Base-by-base conservation (phyloP, 2,329 filamentous ascomycete species). In the Decorospora gaudefroyi region DNA sequence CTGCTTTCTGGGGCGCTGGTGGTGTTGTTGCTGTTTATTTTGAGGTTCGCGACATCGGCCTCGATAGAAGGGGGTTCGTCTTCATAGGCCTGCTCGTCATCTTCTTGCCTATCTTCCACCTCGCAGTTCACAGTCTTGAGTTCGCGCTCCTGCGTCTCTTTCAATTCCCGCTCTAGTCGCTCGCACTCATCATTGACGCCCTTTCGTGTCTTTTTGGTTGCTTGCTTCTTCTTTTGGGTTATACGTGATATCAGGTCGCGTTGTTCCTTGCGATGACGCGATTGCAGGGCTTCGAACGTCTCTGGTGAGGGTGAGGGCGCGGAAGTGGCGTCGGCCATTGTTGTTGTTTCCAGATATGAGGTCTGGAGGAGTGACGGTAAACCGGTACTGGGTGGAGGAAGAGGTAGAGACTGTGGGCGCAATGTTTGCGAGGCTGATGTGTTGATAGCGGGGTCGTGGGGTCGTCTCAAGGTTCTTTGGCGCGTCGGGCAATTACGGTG, bases 181-280 rank as follows among this genome's bases (percentile, higher is more conserved):
- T 81, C 80, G 64, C 82, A 85, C 61, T 85, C 82, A 54, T 85
- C 82, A 51, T 83, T 84, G 27, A 79, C 72, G 23, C 72, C 73
- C 54, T 78, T 84, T 35, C 82, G 77, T 6, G 82, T 84, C 70
- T 84, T 85, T 74, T 97, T 99, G 32, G 87, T 95, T 11, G 93
- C 91, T 58, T 88, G 86, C 77, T 96, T 97, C 78, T 96, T 99
- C 79, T 96, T 97, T 73, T 87, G 90, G 4, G 89, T 96, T 64
- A 95, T 84, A 47, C 86, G 85, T 36, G 83, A 81, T 69, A 95
- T 88, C 17, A 99, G 79, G 49, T 97, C 92, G 59, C 85, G 86
- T 69, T 87, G 84, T 73, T 99, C 92, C 71, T 89, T 93, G 61
- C 89, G 85, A 69, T 99, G 93, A 32, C 85, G 86, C 25, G 84